Base-by-base conservation (phyloP, 306 rosid genomes). In the Carpinus viminea region DNA sequence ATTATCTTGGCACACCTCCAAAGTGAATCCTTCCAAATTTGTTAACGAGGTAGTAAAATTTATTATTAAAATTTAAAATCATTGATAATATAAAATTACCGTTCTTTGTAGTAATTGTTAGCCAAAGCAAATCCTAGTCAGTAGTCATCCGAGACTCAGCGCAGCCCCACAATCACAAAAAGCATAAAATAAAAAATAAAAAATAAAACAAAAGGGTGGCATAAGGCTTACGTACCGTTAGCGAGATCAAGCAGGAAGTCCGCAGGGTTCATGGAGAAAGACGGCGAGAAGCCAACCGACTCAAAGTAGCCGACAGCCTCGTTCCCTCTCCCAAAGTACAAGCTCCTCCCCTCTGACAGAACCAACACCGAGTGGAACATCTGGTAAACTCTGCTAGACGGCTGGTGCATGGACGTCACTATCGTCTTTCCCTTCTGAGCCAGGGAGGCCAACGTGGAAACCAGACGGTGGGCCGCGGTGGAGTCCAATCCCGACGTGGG, bases 201-300 rank as follows among this genome's bases (percentile, higher is more conserved):
- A 31, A 17, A 8, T 3, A 38, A 51, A 21, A 7, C 41, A 7
- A 26, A 24, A 55, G 4, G 12, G 5, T 7, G 2, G 34, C 4
- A 18, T 24, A 43, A 69, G 56, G 7, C 13, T 64, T 76, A 82
- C 97, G 80, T 92, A 92, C 98, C 98, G 74, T 92, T 94, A 9
- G 98, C 98, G 81, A 94, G 94, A 83, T 94, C 97, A 20, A 94
- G 98, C 73, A 94, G 86, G 62, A 94, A 94, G 80, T 94, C 97
- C 4, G 98, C 98, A 65, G 98, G 97, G 28, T 94, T 94, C 85
- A 94, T 86, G 7, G 98, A 90, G 24, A 92, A 92, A 21, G 89
- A 85, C 9, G 97, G 98, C 59, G 82, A 81, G 83, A 86, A 87
- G 0, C 97, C 97, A 68, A 92, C 79, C 12, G 97, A 84, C 56